Percentiles rank a stretch among this genome's conserved stretches.
Evolutionary conservation across 108 stramenopile genomes (phyloP).

Genomic region (Aurantiochytrium sp.): DNA sequence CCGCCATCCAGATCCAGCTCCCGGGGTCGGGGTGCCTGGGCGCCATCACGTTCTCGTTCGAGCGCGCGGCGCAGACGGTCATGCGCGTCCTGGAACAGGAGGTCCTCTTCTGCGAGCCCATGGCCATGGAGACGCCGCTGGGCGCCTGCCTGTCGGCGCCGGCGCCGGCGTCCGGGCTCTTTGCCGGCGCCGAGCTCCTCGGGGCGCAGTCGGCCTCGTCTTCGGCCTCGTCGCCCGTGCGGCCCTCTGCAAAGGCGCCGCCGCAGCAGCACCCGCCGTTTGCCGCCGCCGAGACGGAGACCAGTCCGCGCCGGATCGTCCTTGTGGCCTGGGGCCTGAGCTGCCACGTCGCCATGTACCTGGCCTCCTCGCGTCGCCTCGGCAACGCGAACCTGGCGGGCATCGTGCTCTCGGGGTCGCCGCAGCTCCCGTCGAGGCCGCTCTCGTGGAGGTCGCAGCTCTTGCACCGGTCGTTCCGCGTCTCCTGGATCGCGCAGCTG

Average conservation of each 20-base stretch:
- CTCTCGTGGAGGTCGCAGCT: not conserved
- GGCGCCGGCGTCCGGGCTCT: not conserved
- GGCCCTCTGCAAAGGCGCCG: no score
- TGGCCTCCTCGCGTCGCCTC: not conserved
- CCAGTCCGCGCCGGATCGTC: not conserved
- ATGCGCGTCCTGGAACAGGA: conserved; percentile 16
- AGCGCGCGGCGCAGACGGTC: not conserved
- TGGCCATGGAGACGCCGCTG: no score
- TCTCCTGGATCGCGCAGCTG: not conserved
- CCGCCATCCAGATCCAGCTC: not conserved
- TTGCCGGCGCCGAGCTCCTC: not conserved
- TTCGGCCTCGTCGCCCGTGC: no score
- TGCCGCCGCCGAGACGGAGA: not conserved
- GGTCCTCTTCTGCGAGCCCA: no score
- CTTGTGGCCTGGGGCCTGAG: not conserved
- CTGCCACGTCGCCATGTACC: not conserved
- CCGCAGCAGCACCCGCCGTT: no score
- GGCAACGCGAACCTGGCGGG: not conserved
- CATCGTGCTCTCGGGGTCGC: not conserved
- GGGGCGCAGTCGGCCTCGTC: no score
- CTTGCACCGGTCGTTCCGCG: not conserved
- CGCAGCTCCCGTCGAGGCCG: not conserved
- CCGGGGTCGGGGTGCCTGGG: not conserved
- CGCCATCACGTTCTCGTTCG: not conserved
- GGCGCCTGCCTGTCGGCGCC: no score